Evolutionary conservation across 2,329 filamentous ascomycete genomes (phyloP).

Genomic region (Talaromyces marneffei): DNA sequence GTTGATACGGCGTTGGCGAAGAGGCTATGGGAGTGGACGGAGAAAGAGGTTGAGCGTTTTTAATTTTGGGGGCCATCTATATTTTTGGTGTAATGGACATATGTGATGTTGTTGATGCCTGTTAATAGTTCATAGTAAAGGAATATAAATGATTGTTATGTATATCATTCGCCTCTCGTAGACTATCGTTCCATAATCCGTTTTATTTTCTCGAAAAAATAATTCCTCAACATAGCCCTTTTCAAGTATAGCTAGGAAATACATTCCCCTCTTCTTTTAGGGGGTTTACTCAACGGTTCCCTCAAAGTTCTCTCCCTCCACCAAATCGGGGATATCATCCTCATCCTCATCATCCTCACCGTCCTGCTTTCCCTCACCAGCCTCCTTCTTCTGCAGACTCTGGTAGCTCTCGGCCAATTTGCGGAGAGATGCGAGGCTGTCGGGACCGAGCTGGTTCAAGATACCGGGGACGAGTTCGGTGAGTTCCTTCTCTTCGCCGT

Average conservation of each 20-base stretch:
- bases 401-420: conserved; percentile 99
- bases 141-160: neutral
- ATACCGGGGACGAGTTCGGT: conserved; percentile 99
- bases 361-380: conserved; percentile 66
- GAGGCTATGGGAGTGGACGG: conserved; percentile 43
- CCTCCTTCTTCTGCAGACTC: conserved; percentile 93
- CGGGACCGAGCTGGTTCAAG: conserved; percentile 98
- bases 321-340: conserved; percentile 88
- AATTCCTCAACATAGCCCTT: neutral
- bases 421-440: conserved; percentile 93
- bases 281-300: conserved; percentile 80
- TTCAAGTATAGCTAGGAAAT: neutral
- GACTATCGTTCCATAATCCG: neutral
- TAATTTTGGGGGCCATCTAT: neutral
- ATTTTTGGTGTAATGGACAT: too few relatives aligned
- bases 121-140: too few relatives aligned
- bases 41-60: conserved; percentile 17
- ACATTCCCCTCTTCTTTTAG: neutral
- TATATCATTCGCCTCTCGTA: conserved; percentile 5
- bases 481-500: conserved; percentile 98
- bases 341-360: conserved; percentile 62
- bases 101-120: too few relatives aligned
- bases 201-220: neutral
- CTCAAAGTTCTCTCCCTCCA: conserved; percentile 97
- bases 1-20: conserved; percentile 29